Conservation (phyloP, 208 protist genomes). For the Acanthamoeba divionensis region DNA sequence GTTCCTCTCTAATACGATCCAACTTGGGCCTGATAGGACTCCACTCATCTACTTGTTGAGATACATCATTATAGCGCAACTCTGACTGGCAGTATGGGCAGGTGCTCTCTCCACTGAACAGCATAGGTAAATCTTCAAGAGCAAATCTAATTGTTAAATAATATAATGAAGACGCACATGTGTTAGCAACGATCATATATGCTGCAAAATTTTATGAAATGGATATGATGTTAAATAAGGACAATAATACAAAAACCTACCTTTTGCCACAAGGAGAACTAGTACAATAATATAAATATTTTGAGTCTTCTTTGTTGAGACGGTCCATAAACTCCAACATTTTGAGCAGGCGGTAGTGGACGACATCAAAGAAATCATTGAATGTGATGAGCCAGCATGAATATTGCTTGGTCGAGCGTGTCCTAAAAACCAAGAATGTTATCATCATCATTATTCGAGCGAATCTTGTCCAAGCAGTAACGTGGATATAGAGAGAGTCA, state of each 20-base stretch:
- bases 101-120: constrained; percentile 11
- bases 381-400: constrained; percentile 47
- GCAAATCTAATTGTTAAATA: neutral
- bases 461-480: no score
- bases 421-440: no score
- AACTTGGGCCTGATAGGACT: no score
- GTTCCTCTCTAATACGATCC: no score
- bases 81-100: constrained; percentile 10
- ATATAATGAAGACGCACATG: no score
- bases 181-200: no score
- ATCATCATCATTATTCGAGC: neutral
- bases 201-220: no score
- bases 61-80: no score
- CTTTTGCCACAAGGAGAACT: neutral
- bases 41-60: no score
- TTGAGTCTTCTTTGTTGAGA: neutral
- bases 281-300: constrained; percentile 35
- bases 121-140: neutral
- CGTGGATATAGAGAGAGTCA: no score
- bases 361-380: constrained; percentile 26
- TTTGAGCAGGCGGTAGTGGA: constrained; percentile 16
- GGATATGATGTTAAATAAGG: no score
- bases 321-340: constrained; percentile 37
- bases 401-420: constrained; percentile 15
- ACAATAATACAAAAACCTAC: neutral